These are phyloP conservation scores for Carex littledalei DNA, from an alignment of 176 grass and related monocot genomes.

Conservation along the genomic window DNA sequence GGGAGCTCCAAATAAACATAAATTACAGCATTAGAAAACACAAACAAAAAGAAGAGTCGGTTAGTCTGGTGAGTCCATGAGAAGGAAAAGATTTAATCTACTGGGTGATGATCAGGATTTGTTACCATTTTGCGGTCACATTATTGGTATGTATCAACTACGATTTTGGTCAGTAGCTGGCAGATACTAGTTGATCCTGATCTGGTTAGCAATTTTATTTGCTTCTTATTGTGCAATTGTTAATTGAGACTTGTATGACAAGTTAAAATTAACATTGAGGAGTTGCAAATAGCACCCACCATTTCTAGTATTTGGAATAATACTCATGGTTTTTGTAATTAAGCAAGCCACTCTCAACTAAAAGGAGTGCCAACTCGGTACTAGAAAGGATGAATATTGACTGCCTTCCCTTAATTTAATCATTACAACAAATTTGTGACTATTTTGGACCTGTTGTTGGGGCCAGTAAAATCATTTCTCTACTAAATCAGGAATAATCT, in stretches of 20 bases:
- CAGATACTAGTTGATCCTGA: neutral
- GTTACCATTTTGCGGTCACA: neutral
- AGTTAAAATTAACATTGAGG: neutral
- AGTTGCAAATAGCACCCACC: neutral
- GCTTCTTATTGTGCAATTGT: neutral
- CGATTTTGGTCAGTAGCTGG: neutral
- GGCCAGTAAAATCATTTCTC: neutral
- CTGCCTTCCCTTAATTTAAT: neutral
- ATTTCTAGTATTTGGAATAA: neutral
- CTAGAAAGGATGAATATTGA: neutral
- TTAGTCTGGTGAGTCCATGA: neutral
- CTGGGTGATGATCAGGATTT: neutral
- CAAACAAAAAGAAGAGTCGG: neutral
- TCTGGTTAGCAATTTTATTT: neutral
- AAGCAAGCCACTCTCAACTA: neutral
- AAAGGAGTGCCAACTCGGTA: neutral
- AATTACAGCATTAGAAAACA: neutral
- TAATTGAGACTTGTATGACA: neutral
- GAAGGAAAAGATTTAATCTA: neutral
- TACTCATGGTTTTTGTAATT: neutral
- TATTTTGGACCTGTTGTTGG: neutral
- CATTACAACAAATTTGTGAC: neutral
- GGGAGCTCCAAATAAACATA: neutral
- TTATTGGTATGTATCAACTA: neutral
- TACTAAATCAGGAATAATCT: neutral